Evolutionary conservation across 2,329 filamentous ascomycete species (phyloP).

Genomic region (Dryadomyces sulphureus): DNA sequence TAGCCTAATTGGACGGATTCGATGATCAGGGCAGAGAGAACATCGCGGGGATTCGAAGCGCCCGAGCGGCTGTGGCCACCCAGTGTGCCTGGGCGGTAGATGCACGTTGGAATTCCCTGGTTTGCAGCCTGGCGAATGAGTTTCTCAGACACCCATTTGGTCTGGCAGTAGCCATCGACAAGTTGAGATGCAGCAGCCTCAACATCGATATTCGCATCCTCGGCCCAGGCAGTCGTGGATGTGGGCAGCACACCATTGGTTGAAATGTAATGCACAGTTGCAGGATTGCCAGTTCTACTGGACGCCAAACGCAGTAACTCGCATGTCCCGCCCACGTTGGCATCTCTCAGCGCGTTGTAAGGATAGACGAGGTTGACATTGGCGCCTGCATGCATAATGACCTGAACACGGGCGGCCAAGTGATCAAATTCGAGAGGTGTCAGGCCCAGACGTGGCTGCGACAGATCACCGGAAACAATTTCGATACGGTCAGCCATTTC

Average conservation of each 20-base stretch:
- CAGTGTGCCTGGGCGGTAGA: slow-evolving; percentile 63
- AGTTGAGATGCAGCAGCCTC: slow-evolving; percentile 51
- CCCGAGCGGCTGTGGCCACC: slow-evolving; percentile 63
- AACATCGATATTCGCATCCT: slow-evolving; percentile 50
- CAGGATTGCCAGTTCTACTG: slow-evolving; percentile 29
- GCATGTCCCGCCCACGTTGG: slow-evolving; percentile 66
- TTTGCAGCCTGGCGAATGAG: slow-evolving; percentile 52
- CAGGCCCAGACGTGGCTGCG: slow-evolving; percentile 53
- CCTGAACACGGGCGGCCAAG: slow-evolving; percentile 49
- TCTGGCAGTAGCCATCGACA: slow-evolving; percentile 61
- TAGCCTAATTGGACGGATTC: slow-evolving; percentile 60
- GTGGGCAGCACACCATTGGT: slow-evolving; percentile 68
- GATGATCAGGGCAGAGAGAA: slow-evolving; percentile 61
- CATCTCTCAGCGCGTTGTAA: slow-evolving; percentile 57
- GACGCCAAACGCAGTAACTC: slow-evolving; percentile 60
- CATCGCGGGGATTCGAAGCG: slow-evolving; percentile 64
- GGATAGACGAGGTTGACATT: slow-evolving; percentile 72
- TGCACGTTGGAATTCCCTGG: slow-evolving; percentile 54
- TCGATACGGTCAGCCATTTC: slow-evolving; percentile 65
- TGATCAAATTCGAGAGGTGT: slow-evolving; percentile 49
- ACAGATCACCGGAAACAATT: slow-evolving; percentile 58
- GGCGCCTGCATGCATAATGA: slow-evolving; percentile 64
- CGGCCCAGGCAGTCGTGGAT: slow-evolving; percentile 54
- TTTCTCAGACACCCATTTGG: slow-evolving; percentile 69
- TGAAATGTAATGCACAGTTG: slow-evolving; percentile 64